Base-by-base conservation (phyloP, 768 basidiomycete species). In the Austroboletus festivus region DNA sequence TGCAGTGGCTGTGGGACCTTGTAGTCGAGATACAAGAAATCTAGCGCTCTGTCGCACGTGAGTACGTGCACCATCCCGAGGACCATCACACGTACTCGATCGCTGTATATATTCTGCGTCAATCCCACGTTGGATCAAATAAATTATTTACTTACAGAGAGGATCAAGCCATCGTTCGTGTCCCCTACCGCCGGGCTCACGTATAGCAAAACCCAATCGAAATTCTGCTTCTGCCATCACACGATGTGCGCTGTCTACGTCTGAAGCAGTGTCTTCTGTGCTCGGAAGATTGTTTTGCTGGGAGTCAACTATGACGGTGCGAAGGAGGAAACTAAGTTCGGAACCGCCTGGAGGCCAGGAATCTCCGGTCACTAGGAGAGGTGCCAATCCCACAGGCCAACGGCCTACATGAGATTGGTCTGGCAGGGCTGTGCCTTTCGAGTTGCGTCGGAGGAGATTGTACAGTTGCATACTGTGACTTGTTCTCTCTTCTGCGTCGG, bases 1-100 rank as follows among this genome's bases (percentile, higher is more conserved):
- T 83, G 80, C 33, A 95, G 70, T 0, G 90, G 80, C n/a, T 75
- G 74, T 2, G 91, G 89, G n/a, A 89, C 85, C 57, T 86, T 86
- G 65, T 95, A 95, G 54, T 92, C 83, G 72, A 95, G 83, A 60
- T 89, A 90, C 13, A 95, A 69, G 61, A 94, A 95, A 63, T 94
- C 93, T 37, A 95, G 64, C 7, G 93, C 91, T 63, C 89, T 90
- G 54, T 5, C 42, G 38, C 16, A 53, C 23, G 39, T 61, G 28
- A 55, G 21, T n/a, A 46, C 16, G 22, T 13, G 38, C 1, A 26
- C 22, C 4, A 2, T 18, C 16, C 46, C 38, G 41, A 42, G 40
- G 40, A 52, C 18, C 23, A 53, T 42, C 18, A 12, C 22, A 52
- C 46, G 23, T 31, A 48, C 62, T 63, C 62, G 19, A 63, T 63